Evolutionary conservation across 2,329 filamentous ascomycete genomes (phyloP).

Genomic region (Hypoxylon sp.): DNA sequence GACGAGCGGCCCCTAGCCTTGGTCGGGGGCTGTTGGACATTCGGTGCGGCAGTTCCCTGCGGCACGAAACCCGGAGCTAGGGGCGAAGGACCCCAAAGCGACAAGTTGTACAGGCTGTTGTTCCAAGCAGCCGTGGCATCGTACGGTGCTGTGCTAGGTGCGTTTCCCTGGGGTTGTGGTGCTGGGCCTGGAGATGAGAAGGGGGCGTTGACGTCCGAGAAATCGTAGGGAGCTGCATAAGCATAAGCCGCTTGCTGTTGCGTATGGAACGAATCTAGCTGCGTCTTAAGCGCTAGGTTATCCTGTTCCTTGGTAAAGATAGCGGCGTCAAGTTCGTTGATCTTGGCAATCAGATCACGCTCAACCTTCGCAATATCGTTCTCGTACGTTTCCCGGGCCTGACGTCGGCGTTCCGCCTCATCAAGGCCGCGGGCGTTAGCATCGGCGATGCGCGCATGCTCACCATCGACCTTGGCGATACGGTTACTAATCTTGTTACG

Average conservation of each 20-base stretch:
- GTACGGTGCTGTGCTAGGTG: constrained; percentile 45
- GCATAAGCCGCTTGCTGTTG: constrained; percentile 54
- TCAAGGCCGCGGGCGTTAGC: constrained; percentile 76
- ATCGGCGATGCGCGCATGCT: constrained; percentile 78
- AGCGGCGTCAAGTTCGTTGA: constrained; percentile 56
- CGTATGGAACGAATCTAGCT: constrained; percentile 59
- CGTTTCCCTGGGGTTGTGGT: constrained; percentile 41
- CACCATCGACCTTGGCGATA: constrained; percentile 79
- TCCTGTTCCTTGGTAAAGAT: constrained; percentile 60
- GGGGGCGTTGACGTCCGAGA: constrained; percentile 46
- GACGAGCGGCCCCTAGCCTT: constrained; percentile 72
- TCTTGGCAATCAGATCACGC: constrained; percentile 59
- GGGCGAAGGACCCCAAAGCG: constrained; percentile 55
- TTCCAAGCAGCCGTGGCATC: constrained; percentile 54
- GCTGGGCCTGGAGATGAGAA: constrained; percentile 46
- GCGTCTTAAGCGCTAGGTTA: constrained; percentile 57
- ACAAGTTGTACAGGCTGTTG: constrained; percentile 54
- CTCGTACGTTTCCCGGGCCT: constrained; percentile 65
- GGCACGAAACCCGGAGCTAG: constrained; percentile 59
- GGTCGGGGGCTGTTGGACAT: constrained; percentile 49
- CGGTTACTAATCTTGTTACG: constrained; percentile 80
- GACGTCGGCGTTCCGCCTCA: constrained; percentile 72
- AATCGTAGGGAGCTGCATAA: constrained; percentile 54
- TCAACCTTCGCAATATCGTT: constrained; percentile 64
- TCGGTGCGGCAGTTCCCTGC: constrained; percentile 53